phyloP scores from a whole-genome alignment of 441 rosid genomes.

The Croton laevigatus region DNA sequence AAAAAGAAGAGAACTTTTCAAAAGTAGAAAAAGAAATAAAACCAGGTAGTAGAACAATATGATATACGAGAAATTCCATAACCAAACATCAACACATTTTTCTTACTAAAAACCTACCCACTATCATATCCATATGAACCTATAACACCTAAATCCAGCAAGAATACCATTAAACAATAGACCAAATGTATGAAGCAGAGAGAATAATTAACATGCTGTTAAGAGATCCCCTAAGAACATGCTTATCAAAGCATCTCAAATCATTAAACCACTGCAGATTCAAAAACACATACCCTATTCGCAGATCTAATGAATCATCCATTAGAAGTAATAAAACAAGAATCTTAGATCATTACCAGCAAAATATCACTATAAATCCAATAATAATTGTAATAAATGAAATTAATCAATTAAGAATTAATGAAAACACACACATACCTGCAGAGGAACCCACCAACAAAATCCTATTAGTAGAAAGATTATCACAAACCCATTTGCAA shows the following conservation, averaged over 20 bases:
- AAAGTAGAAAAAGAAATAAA: constrained; percentile 1
- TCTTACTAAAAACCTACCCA: background rate
- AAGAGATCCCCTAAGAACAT: background rate
- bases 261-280: constrained; percentile 2
- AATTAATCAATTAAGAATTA: background rate
- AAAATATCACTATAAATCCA: background rate
- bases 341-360: background rate
- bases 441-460: constrained; percentile 91
- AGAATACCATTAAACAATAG: constrained; percentile 2
- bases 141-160: background rate
- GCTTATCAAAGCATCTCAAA: background rate
- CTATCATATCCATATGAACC: background rate
- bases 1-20: background rate
- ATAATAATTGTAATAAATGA: background rate
- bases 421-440: constrained; percentile 37
- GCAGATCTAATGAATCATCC: constrained; percentile 16
- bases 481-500: constrained; percentile 65
- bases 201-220: background rate
- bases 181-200: background rate
- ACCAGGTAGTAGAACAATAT: background rate
- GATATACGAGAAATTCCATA: background rate
- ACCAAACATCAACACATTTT: background rate
- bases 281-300: background rate
- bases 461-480: constrained; percentile 53
- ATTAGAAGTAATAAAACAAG: background rate